A percentile compares a stretch with the other conserved stretches of the same genome.
These are phyloP conservation scores for Ustilago vetiveriae DNA, from an alignment of 1,284 basidiomycete genomes.

Conservation along the genomic window DNA sequence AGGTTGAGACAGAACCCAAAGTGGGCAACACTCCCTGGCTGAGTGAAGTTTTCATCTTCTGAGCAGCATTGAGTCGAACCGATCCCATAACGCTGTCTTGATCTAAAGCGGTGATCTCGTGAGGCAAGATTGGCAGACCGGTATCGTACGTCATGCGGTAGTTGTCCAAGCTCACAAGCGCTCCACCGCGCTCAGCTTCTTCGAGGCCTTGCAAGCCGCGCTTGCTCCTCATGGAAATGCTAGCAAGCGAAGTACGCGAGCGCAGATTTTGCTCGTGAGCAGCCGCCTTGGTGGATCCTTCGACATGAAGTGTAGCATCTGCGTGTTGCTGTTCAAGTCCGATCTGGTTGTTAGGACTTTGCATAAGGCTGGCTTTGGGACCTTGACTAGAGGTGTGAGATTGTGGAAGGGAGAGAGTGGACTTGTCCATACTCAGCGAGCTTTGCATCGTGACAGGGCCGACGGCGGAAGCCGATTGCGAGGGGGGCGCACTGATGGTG, in stretches of 20 bases:
- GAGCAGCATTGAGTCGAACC: conserved; percentile 15
- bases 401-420: conserved; percentile 16
- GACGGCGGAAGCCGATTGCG: conserved; percentile 9
- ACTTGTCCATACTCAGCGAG: not conserved
- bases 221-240: conserved; percentile 50
- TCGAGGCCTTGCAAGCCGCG: conserved; percentile 49
- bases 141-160: conserved; percentile 43
- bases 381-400: conserved; percentile 28
- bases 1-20: conserved; percentile 1
- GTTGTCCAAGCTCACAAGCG: conserved; percentile 54
- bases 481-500: conserved; percentile 17
- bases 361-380: conserved; percentile 40
- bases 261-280: conserved; percentile 29
- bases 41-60: conserved; percentile 17
- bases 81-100: conserved; percentile 54
- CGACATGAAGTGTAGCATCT: not conserved
- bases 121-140: conserved; percentile 47
- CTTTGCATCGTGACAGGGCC: not conserved
- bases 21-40: conserved; percentile 11
- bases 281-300: conserved; percentile 33
- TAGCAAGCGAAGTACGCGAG: conserved; percentile 34
- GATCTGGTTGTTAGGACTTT: conserved; percentile 16
- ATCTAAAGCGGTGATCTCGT: conserved; percentile 43
- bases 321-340: not conserved
- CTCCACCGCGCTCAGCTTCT: conserved; percentile 51